These are phyloP conservation scores for Pezicula radicicola DNA, from an alignment of 2,329 filamentous ascomycete species.

Conservation along the genomic window DNA sequence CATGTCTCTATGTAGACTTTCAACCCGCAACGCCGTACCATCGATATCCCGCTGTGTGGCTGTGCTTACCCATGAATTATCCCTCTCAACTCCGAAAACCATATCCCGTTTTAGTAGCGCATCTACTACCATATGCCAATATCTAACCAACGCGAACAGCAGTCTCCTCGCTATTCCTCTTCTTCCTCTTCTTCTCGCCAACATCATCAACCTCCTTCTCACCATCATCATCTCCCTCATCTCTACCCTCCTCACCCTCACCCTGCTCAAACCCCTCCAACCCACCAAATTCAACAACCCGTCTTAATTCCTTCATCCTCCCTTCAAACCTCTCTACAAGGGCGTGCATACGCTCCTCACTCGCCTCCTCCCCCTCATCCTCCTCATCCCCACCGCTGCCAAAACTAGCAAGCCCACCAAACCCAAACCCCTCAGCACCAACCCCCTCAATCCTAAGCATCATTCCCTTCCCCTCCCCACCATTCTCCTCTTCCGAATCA, in stretches of 20 bases:
- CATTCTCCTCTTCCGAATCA: constrained; percentile 39
- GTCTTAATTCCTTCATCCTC: constrained; percentile 52
- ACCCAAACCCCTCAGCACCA: constrained; percentile 2
- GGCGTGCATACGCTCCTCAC: constrained; percentile 44
- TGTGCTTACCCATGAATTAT: too few species aligned
- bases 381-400: background rate
- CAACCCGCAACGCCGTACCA: too few species aligned
- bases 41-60: too few species aligned
- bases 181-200: constrained; percentile 2
- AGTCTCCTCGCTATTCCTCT: background rate
- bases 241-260: constrained; percentile 21
- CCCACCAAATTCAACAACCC: constrained; percentile 44
- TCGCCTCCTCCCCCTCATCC: constrained; percentile 9
- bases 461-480: constrained; percentile 29
- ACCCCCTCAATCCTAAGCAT: constrained; percentile 62
- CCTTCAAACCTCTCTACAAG: constrained; percentile 56
- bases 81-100: too few species aligned
- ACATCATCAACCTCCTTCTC: background rate
- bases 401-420: background rate
- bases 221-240: background rate
- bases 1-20: too few species aligned
- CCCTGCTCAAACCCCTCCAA: constrained; percentile 13
- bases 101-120: too few species aligned
- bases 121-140: too few species aligned
- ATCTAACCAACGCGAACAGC: too few species aligned